Evolutionary conservation across 176 grass and related monocot genomes (phyloP), one percentile per base, ranked within the genome.

Genomic region (Carex pumila): DNA sequence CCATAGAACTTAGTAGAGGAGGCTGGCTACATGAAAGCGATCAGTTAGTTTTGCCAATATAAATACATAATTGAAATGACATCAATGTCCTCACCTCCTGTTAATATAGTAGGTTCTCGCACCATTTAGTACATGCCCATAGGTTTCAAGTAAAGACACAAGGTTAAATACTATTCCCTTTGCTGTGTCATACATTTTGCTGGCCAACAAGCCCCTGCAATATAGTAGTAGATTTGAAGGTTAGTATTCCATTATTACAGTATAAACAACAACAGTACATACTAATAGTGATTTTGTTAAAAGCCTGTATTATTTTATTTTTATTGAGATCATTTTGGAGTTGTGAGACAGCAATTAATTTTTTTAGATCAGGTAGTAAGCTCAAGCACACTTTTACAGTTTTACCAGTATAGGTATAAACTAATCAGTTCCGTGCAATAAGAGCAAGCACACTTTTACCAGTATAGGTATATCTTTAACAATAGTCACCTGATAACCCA

Each of bases 101-200:
- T 99, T 99, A 39, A 64, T 99, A 86, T 99, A 99, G 83, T 99
- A 99, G 0, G 88, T 87, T 85, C 93, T 92, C 9, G 93, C 96
- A 54, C 96, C 96, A 57, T 99, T 95, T 3, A 74, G 81, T 84
- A 95, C 96, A 84, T 87, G 90, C 17, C 93, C 96, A 70, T 95
- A 95, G 43, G 81, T 83, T 80, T 95, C 93, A 77, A 93, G 60
- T 60, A 99, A 50, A 77, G 89, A 92, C 17, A 99, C 78, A 55
- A 99, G 93, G 82, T 95, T 94, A 79, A 81, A 86, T 37, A 85
- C 85, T 10, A 99, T 82, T 21, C 14, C 85, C 84, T 94, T 99
- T 25, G 91, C 96, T 3, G 90, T 99, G 22, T 99, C 85, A 37
- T 92, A 91, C 96, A 99, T 99, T 88, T 95, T 99, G 84, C 96